These are phyloP conservation scores for Plenodomus biglobosus DNA, from an alignment of 2,329 filamentous ascomycete species.

Conservation along the genomic window DNA sequence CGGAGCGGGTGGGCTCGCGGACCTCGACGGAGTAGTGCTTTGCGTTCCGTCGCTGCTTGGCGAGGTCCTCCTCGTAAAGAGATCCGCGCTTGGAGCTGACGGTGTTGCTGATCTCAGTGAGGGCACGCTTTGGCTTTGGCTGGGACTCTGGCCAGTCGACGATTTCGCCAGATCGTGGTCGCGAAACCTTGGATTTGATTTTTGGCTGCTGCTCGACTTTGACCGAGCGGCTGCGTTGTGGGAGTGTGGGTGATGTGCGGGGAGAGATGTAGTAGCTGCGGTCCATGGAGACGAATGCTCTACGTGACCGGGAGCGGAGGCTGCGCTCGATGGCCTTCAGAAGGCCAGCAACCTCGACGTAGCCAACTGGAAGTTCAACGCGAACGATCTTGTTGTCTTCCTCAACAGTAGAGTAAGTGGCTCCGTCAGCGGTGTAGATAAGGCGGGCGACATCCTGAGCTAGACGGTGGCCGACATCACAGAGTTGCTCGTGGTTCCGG, in stretches of 20 bases:
- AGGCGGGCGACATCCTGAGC: slow-evolving; percentile 49
- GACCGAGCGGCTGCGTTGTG: slow-evolving; percentile 32
- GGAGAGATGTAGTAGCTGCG: slow-evolving; percentile 47
- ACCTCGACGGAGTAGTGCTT: slow-evolving; percentile 46
- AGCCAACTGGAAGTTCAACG: slow-evolving; percentile 49
- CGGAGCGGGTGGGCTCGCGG: slow-evolving; percentile 45
- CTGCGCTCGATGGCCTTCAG: slow-evolving; percentile 48
- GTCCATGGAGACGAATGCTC: slow-evolving; percentile 49
- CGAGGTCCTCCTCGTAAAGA: slow-evolving; percentile 46
- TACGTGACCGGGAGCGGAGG: slow-evolving; percentile 39
- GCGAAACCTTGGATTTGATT: slow-evolving; percentile 28
- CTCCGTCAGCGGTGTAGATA: slow-evolving; percentile 47
- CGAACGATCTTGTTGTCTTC: slow-evolving; percentile 48
- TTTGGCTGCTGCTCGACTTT: slow-evolving; percentile 37
- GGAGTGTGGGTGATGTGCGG: slow-evolving; percentile 32
- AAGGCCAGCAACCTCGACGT: slow-evolving; percentile 45
- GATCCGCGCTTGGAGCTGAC: slow-evolving; percentile 44
- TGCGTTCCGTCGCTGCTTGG: slow-evolving; percentile 38
- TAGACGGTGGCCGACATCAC: slow-evolving; percentile 48
- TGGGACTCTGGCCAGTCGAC: slow-evolving; percentile 40
- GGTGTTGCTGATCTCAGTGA: slow-evolving; percentile 37
- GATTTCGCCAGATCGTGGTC: slow-evolving; percentile 41
- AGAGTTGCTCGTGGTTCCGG: slow-evolving; percentile 46
- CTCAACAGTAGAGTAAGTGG: slow-evolving; percentile 38
- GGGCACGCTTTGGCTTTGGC: slow-evolving; percentile 17